A percentile compares a stretch with the other conserved stretches of the same genome.
These are phyloP conservation scores for Phaeosphaeria sp. DNA, from an alignment of 2,329 filamentous ascomycete species.

Conservation along the genomic window DNA sequence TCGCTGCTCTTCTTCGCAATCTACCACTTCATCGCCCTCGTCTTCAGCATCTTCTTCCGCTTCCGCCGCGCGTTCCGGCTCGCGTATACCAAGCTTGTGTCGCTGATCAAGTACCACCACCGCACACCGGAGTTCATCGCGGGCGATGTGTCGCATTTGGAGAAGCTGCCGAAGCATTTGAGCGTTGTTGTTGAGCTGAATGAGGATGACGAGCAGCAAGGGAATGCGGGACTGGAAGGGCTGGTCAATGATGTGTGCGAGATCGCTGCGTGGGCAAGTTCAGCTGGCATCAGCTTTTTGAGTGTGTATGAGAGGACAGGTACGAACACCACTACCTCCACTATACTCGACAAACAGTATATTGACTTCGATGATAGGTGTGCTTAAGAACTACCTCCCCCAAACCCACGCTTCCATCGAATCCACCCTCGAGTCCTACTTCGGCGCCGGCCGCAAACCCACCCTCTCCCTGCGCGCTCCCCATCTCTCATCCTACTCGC, in stretches of 20 bases:
- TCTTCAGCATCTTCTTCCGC: conserved; percentile 90
- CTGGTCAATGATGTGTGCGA: conserved; percentile 91
- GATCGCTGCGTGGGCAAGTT: conserved; percentile 90
- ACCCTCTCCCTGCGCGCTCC: conserved; percentile 75
- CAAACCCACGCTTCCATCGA: conserved; percentile 80
- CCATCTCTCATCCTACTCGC: conserved; percentile 68
- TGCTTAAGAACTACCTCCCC: conserved; percentile 88
- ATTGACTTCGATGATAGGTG: conserved; percentile 60
- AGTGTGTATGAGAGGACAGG: conserved; percentile 93
- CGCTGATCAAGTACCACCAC: conserved; percentile 92
- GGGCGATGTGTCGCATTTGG: conserved; percentile 79
- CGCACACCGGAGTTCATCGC: conserved; percentile 91
- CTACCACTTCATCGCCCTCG: conserved; percentile 74
- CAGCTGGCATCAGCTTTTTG: conserved; percentile 83
- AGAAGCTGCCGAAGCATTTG: conserved; percentile 80
- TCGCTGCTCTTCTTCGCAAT: conserved; percentile 70
- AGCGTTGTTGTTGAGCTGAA: conserved; percentile 84
- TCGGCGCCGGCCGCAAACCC: conserved; percentile 72
- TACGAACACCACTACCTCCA: conserved; percentile 48
- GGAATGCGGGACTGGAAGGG: conserved; percentile 78
- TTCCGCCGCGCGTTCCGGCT: conserved; percentile 80
- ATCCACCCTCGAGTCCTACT: conserved; percentile 85
- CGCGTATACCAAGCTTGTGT: conserved; percentile 77
- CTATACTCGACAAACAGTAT: not conserved
- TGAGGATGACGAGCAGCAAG: conserved; percentile 64